A percentile compares a stretch with the other conserved stretches of the same genome.
Evolutionary conservation across 73 alveolate genomes (phyloP).

Genomic region (Symbiodinium natans): DNA sequence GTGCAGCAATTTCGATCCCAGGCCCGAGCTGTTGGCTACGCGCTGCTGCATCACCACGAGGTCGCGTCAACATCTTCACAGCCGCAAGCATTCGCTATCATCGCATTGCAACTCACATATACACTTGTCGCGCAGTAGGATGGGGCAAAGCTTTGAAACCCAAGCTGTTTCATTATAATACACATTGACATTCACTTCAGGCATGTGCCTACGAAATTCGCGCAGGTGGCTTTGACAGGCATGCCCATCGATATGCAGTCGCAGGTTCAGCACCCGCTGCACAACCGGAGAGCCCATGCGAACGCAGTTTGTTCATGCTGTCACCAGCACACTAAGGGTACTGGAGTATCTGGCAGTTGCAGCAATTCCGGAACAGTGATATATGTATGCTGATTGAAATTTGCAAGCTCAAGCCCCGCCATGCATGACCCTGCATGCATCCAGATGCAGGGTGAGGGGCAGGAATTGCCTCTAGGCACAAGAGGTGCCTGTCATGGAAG

Average conservation of each 20-base stretch:
- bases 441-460: not conserved
- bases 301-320: too few relatives aligned
- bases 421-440: not conserved
- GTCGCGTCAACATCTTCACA: too few relatives aligned
- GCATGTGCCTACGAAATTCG: too few relatives aligned
- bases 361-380: not conserved
- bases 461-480: not conserved
- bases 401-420: not conserved
- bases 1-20: not conserved
- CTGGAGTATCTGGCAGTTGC: not conserved
- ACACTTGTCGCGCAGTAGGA: too few relatives aligned
- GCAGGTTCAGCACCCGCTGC: not conserved
- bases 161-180: too few relatives aligned
- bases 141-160: too few relatives aligned
- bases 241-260: not conserved
- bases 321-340: too few relatives aligned
- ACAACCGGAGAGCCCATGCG: too few relatives aligned
- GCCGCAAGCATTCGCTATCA: too few relatives aligned
- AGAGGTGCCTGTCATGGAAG: not conserved
- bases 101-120: too few relatives aligned
- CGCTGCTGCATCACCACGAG: not conserved
- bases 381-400: not conserved
- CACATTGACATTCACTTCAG: too few relatives aligned
- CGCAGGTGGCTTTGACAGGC: not conserved
- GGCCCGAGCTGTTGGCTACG: not conserved